These are phyloP conservation scores for Litsea cubeba DNA, from an alignment of 164 flowering plant species.

Conservation along the genomic window DNA sequence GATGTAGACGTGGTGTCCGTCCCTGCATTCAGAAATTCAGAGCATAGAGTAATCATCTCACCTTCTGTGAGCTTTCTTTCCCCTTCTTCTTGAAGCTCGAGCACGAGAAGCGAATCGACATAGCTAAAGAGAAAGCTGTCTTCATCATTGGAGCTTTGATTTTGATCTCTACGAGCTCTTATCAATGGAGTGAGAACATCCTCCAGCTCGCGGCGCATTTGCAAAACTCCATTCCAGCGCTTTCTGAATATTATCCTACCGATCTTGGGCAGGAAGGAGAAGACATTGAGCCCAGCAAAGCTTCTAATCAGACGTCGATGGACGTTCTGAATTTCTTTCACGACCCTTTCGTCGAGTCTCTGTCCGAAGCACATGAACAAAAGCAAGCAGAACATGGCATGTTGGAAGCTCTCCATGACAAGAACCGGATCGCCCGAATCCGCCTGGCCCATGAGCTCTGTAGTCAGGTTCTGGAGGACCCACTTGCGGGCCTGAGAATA, in stretches of 20 bases:
- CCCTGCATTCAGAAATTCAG: conserved; percentile 34
- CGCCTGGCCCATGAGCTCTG: conserved; percentile 4
- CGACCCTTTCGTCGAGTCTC: conserved; percentile 22
- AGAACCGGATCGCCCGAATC: conserved; percentile 8
- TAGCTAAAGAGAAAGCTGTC: conserved; percentile 13
- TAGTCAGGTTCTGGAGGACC: conserved; percentile 22
- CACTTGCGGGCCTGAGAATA: conserved; percentile 24
- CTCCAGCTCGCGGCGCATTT: conserved; percentile 17
- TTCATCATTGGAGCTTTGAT: background rate
- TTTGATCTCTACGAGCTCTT: background rate
- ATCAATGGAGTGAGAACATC: conserved; percentile 19
- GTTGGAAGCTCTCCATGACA: conserved; percentile 20
- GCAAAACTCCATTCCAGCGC: conserved; percentile 16
- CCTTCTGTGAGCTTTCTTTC: conserved; percentile 26
- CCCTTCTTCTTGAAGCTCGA: conserved; percentile 38
- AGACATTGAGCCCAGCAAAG: conserved; percentile 6
- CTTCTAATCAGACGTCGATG: conserved; percentile 12
- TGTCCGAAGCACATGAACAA: conserved; percentile 46
- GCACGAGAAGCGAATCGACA: conserved; percentile 23
- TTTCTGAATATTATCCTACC: conserved; percentile 23
- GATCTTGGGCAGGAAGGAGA: conserved; percentile 24
- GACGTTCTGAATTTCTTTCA: conserved; percentile 19
- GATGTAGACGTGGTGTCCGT: conserved; percentile 32
- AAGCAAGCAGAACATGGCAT: conserved; percentile 32
- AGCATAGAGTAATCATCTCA: conserved; percentile 30